A percentile compares a stretch with the other conserved stretches of the same genome.
phyloP scores from a whole-genome alignment of 2,329 filamentous ascomycete genomes.

The Fusarium camptoceras region DNA sequence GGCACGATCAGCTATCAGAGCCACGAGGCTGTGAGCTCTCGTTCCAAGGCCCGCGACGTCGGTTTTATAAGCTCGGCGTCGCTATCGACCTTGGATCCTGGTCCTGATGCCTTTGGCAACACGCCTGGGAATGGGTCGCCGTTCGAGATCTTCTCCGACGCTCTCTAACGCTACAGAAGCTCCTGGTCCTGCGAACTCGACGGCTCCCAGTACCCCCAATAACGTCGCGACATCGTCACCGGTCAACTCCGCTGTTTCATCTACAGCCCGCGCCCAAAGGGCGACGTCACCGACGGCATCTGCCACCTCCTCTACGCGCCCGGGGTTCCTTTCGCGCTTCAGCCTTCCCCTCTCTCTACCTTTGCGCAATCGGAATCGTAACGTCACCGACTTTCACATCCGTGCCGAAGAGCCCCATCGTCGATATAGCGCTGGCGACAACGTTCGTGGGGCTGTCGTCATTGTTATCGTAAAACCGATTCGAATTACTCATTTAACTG shows the following conservation, averaged over 20 bases:
- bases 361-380: conserved; percentile 67
- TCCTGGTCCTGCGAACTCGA: conserved; percentile 48
- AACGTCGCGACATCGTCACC: conserved; percentile 50
- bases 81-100: conserved; percentile 42
- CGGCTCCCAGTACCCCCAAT: conserved; percentile 56
- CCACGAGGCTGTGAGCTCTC: conserved; percentile 26
- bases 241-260: conserved; percentile 53
- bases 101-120: conserved; percentile 46
- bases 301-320: conserved; percentile 44
- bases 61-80: conserved; percentile 33
- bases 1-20: conserved; percentile 24
- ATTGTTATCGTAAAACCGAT: conserved; percentile 79
- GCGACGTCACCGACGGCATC: conserved; percentile 42
- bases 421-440: conserved; percentile 79
- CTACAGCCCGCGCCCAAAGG: conserved; percentile 43
- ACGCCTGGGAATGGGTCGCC: conserved; percentile 47
- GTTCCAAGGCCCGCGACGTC: conserved; percentile 38
- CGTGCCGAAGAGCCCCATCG: conserved; percentile 81
- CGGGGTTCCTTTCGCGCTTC: conserved; percentile 64
- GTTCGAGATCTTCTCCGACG: conserved; percentile 45
- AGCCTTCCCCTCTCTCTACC: conserved; percentile 62
- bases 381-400: conserved; percentile 82
- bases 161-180: conserved; percentile 57
- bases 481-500: conserved; percentile 82
- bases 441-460: conserved; percentile 78